Evolutionary conservation across 257 asterid species (phyloP), one percentile per base, ranked within the genome.

Genomic region (Ilex aquifolium): DNA sequence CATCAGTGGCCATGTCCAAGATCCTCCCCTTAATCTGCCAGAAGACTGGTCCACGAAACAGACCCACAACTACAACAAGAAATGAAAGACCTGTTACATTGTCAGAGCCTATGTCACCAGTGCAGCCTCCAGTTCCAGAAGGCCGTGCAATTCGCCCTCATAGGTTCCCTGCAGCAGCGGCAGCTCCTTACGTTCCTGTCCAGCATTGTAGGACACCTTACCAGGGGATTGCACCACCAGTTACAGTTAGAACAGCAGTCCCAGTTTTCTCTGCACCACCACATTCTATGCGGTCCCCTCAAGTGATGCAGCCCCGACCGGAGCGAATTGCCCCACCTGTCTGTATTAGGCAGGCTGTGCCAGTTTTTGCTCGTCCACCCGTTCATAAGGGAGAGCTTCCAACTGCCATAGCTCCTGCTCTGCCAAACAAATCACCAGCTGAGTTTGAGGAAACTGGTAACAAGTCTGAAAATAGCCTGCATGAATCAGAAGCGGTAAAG

Each of bases 1-100:
- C 87, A 70, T 74, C 80, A 40, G 67, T 84, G 58, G 57, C 97
- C 57, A 72, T 97, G 59, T 93, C 97, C n/a, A 93, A 84, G 71
- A 86, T 93, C 65, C 97, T 90, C 72, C 97, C 97, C 62, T 79
- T 93, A 51, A 90, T 93, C 78, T 81, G 86, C 82, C 85, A 94
- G 4, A 84, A 73, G 79, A 67, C 88, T 17, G 80, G 79, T 66
- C 67, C 73, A 52, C 94, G 84, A 69, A 74, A 61, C 74, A 80
- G 80, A 77, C 80, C 88, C 30, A 54, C 69, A 59, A 44, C 36
- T 44, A 13, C 80, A 17, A 30, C 85, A 36, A 66, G 56, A 32
- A 79, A 65, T 76, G 65, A 44, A 68, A 63, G 74, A 70, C 67
- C 80, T 9, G 13, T 15, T 15, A 7, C 54, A 12, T 11, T 49